Base-by-base conservation (phyloP, 768 basidiomycete genomes). In the Termitomyces sp. region DNA sequence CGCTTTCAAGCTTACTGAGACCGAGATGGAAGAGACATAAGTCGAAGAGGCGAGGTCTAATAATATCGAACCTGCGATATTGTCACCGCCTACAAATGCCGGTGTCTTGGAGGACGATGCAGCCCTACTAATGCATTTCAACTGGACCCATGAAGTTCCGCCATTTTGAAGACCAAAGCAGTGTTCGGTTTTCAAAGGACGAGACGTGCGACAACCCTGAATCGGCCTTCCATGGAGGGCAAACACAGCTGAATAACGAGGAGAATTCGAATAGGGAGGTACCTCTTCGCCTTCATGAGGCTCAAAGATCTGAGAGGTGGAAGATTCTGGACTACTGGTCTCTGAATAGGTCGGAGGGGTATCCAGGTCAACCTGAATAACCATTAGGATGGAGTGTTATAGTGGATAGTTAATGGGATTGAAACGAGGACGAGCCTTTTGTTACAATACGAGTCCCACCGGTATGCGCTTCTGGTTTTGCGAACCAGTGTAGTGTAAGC, bases 11-110 rank as follows among this genome's bases (percentile, higher is more conserved):
- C 67, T 24, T 51, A 73, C 73, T 20, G 65, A 61, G 27, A 71
- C 51, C 2, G 58, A 62, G 24, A 74, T 69, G 12, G 64, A 63
- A 39, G 69, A 69, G 16, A 72, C 66, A 31, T 56, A 67, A 42
- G 65, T 66, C 7, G 71, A 63, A 36, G 60, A 58, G 10, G 68
- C 64, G n/a, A 74, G 55, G 46, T 69, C 64, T 51, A 74, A 61
- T 20, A 68, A 65, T 36, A 74, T 60, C 20, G 62, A 65, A 7
- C 72, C 72, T 10, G 63, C 53, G 26, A 72, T 62, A 46, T 61
- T 46, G 39, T 71, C 71, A 24, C 60, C 61, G 24, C 62, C 60
- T 32, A 57, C 59, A 51, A 65, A 70, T 50, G 60, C 63, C 32
- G 67, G 69, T 4, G 64, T 53, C 4, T 61, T 63, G 24, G 57